A percentile compares a stretch with the other conserved stretches of the same genome.
Evolutionary conservation across 306 rosid species (phyloP).

Genomic region (Carpinus fangiana): DNA sequence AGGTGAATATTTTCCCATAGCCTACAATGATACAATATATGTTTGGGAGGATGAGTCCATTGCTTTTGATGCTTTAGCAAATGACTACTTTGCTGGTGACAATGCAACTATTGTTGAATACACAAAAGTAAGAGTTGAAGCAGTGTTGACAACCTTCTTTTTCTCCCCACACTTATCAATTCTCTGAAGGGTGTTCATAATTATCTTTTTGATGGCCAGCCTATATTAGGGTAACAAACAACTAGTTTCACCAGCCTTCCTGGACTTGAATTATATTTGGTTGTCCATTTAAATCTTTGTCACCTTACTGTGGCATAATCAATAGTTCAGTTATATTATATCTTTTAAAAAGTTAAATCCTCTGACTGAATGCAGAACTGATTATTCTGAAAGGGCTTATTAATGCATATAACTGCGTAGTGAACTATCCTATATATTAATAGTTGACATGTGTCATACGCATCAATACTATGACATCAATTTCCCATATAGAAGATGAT

Average conservation of each 20-base stretch:
- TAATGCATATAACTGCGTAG: background rate
- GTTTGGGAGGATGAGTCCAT: slow-evolving; percentile 86
- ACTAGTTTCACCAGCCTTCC: background rate
- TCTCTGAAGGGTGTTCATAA: slow-evolving; percentile 15
- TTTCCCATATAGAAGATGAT: background rate
- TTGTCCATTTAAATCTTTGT: background rate
- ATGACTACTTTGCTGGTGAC: slow-evolving; percentile 79
- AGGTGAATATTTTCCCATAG: slow-evolving; percentile 85
- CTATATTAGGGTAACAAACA: background rate
- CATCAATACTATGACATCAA: background rate
- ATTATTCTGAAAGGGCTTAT: background rate
- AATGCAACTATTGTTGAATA: slow-evolving; percentile 58
- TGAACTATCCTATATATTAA: background rate
- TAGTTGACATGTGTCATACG: background rate
- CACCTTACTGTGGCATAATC: background rate
- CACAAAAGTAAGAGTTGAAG: slow-evolving; percentile 54
- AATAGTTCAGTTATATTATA: background rate
- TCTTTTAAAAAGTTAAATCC: background rate
- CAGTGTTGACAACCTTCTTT: slow-evolving; percentile 10
- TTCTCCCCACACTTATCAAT: background rate
- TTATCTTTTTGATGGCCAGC: slow-evolving; percentile 8
- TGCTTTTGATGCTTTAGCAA: slow-evolving; percentile 63
- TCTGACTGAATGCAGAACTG: background rate
- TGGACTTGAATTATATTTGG: background rate
- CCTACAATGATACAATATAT: slow-evolving; percentile 53